Evolutionary conservation across 1,284 basidiomycete species (phyloP), one percentile per base, ranked within the genome.

Genomic region (Microbotryum intermedium): DNA sequence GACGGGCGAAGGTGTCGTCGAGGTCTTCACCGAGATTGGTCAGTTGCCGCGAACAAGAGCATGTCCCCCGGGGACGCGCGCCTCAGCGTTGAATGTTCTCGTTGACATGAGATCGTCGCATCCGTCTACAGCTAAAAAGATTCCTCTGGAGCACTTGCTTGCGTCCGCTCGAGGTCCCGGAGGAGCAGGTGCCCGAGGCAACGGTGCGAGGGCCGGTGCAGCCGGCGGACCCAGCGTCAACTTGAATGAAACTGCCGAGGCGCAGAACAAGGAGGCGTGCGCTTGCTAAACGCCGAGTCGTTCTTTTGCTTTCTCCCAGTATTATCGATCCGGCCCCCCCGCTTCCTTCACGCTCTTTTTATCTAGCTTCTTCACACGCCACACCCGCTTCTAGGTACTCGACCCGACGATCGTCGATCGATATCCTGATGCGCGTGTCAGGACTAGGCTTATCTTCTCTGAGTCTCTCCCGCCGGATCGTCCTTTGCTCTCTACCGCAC

Each of bases 1-100:
- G 85, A 95, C 91, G 10, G 95, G 95, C 45, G 88, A 94, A 70
- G 93, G 93, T 50, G 84, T 99, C 56, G 87, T 93, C 50, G 94
- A 98, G 73, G 85, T 98, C 39, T 99, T 99, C 74, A 98, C 94
- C 9, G 95, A 98, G 77, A 95, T 97, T 72, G 92, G 91, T 93
- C 63, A 63, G 85, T 77, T 29, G 60, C 57, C 0, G 29, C 45
- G 49, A 6, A 21, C 6, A 50, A 25, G 62, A 29, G 64, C 60
- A 8, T 59, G 61, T 48, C 61, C 65, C 23, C 62, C 57, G 2
- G 58, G 59, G 62, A 65, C 50, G 58, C 55, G 6, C 58, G 57
- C n/a, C 6, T 18, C 21, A 25, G 58, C 57, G n/a, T n/a, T 21
- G 62, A 69, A 62, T 30, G 56, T n/a, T 47, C 62, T 21, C 64